Evolutionary conservation across 2,329 filamentous ascomycete genomes (phyloP).

Genomic region (Rugonectria rugulosa): DNA sequence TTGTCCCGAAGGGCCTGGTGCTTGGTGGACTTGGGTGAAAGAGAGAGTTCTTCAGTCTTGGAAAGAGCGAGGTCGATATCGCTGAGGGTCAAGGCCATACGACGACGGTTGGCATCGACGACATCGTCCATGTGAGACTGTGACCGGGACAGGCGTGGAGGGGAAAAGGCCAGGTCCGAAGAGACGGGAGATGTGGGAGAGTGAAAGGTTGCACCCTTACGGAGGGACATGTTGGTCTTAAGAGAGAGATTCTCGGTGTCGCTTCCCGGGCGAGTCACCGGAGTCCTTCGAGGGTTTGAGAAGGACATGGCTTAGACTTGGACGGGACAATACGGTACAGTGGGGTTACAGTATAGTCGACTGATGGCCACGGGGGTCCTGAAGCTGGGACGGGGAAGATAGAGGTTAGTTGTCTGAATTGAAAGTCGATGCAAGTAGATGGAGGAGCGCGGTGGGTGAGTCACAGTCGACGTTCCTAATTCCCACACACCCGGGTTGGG

Average conservation of each 20-base stretch:
- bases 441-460: constrained; percentile 40
- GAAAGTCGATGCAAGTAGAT: constrained; percentile 37
- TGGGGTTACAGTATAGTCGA: constrained; percentile 39
- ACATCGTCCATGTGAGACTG: constrained; percentile 77
- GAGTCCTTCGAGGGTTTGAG: constrained; percentile 57
- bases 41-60: constrained; percentile 50
- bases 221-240: constrained; percentile 58
- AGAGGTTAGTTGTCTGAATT: constrained; percentile 40
- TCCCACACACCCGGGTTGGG: constrained; percentile 34
- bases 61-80: constrained; percentile 70
- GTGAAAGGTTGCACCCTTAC: constrained; percentile 75
- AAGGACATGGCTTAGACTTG: constrained; percentile 56
- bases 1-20: constrained; percentile 57
- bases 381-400: constrained; percentile 40
- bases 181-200: constrained; percentile 57
- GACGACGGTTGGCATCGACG: constrained; percentile 72
- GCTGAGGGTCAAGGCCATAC: constrained; percentile 71
- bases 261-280: constrained; percentile 49
- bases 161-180: constrained; percentile 52
- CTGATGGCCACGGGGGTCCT: constrained; percentile 44
- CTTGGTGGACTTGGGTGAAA: constrained; percentile 46
- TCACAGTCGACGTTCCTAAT: constrained; percentile 43
- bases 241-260: constrained; percentile 45
- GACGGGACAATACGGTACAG: too few relatives aligned
- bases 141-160: constrained; percentile 68